phyloP scores from a whole-genome alignment of 2,329 filamentous ascomycete species.

The Talaromyces rugulosus region DNA sequence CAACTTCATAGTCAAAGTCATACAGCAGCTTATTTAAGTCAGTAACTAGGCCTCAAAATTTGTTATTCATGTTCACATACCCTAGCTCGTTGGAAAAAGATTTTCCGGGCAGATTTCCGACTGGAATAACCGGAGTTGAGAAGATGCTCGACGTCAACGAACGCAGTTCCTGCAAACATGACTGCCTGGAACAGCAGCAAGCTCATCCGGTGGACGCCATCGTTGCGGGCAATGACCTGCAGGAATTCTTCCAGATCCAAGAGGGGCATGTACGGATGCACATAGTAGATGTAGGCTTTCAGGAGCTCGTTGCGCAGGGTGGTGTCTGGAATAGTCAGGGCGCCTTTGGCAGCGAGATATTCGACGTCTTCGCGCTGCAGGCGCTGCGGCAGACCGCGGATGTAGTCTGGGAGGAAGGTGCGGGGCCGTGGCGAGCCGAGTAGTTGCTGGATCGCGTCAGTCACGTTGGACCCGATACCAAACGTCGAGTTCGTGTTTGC shows the following conservation, averaged over 20 bases:
- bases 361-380: constrained; percentile 77
- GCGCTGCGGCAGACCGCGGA: constrained; percentile 72
- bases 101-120: constrained; percentile 76
- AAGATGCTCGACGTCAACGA: constrained; percentile 75
- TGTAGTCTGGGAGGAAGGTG: constrained; percentile 60
- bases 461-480: constrained; percentile 20
- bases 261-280: constrained; percentile 91
- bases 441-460: constrained; percentile 32
- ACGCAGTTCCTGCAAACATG: constrained; percentile 89
- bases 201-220: constrained; percentile 70
- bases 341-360: constrained; percentile 80
- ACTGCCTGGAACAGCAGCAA: constrained; percentile 87
- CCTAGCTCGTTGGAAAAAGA: constrained; percentile 84
- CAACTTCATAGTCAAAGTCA: constrained; percentile 91
- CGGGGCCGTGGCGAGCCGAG: constrained; percentile 30
- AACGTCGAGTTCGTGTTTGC: constrained; percentile 31
- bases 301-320: constrained; percentile 75
- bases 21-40: constrained; percentile 54
- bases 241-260: constrained; percentile 64
- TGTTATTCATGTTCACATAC: constrained; percentile 47
- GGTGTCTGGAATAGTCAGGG: constrained; percentile 68
- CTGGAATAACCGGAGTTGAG: constrained; percentile 71
- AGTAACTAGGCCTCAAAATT: neutral
- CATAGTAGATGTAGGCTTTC: constrained; percentile 78
- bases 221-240: constrained; percentile 55